Conservation (phyloP, 345 rosid species). For the Populus alba region DNA sequence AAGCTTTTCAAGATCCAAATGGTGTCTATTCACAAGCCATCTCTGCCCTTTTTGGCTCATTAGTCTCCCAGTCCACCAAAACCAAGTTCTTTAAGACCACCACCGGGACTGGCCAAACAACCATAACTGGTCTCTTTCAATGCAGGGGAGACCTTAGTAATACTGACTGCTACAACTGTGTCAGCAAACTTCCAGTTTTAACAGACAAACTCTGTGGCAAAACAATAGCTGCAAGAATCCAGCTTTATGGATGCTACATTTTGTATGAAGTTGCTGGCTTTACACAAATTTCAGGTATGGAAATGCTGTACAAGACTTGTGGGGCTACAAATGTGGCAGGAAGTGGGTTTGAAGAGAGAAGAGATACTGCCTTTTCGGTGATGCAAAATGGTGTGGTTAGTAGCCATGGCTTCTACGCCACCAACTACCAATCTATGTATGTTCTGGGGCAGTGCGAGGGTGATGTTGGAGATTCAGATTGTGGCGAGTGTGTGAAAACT, state of each 20-base stretch:
- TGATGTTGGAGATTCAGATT: conserved; percentile 89
- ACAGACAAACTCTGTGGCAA: conserved; percentile 71
- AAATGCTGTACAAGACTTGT: conserved; percentile 81
- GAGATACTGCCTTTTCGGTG: conserved; percentile 72
- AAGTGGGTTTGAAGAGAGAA: conserved; percentile 75
- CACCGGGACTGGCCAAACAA: conserved; percentile 64
- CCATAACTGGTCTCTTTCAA: conserved; percentile 85
- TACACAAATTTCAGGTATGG: conserved; percentile 83
- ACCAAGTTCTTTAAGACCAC: conserved; percentile 82
- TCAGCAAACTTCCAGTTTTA: conserved; percentile 74
- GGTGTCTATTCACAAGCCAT: conserved; percentile 82
- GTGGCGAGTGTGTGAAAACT: conserved; percentile 68
- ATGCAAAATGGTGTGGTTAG: conserved; percentile 68
- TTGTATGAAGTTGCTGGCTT: conserved; percentile 81
- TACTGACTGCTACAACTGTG: conserved; percentile 87
- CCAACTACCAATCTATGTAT: conserved; percentile 63
- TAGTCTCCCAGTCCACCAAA: conserved; percentile 80
- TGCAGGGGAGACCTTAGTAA: conserved; percentile 84
- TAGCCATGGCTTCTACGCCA: conserved; percentile 68
- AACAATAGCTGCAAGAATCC: conserved; percentile 75
- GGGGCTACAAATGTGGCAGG: conserved; percentile 63
- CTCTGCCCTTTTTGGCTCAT: conserved; percentile 76
- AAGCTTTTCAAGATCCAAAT: conserved; percentile 72
- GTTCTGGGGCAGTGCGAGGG: conserved; percentile 94
- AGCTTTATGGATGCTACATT: conserved; percentile 84